A percentile compares a stretch with the other conserved stretches of the same genome.
phyloP scores from a whole-genome alignment of 129 eudicot genomes.

The Arctium minus region DNA sequence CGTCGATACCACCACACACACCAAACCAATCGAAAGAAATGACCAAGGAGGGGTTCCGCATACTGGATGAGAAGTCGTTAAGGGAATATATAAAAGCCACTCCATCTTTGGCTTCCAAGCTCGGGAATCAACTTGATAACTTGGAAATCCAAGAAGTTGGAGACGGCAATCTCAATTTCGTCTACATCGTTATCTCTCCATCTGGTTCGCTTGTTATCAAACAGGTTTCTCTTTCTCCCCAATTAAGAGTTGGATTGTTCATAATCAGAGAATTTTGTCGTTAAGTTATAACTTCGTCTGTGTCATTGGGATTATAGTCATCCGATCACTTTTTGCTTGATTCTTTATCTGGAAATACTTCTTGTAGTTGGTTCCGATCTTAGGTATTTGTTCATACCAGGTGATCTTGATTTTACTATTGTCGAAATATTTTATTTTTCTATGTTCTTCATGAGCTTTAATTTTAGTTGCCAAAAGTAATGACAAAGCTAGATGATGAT shows the following conservation, averaged over 20 bases:
- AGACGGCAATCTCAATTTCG: slow-evolving; percentile 95
- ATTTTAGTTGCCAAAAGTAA: slow-evolving; percentile 2
- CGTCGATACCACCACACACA: not conserved
- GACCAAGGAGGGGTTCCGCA: slow-evolving; percentile 47
- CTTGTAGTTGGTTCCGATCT: not conserved
- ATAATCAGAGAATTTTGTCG: not conserved
- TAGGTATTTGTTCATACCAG: not conserved
- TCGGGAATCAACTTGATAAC: slow-evolving; percentile 53
- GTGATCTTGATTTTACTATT: not conserved
- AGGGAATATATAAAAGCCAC: slow-evolving; percentile 75
- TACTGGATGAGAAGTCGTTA: slow-evolving; percentile 67
- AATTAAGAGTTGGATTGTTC: not conserved
- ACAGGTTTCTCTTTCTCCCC: slow-evolving; percentile 58
- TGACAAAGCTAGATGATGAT: not conserved
- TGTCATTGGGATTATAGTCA: not conserved
- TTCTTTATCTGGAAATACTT: not conserved
- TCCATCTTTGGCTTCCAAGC: slow-evolving; percentile 60
- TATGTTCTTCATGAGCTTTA: not conserved
- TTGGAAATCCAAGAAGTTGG: slow-evolving; percentile 79
- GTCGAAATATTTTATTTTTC: not conserved
- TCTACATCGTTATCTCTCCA: slow-evolving; percentile 57
- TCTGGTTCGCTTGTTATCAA: slow-evolving; percentile 82
- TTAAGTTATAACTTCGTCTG: not conserved
- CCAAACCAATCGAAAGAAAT: slow-evolving; percentile 20
- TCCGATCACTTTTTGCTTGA: not conserved